Base-by-base conservation (phyloP, 768 basidiomycete species). In the Cystoderma amianthinum region DNA sequence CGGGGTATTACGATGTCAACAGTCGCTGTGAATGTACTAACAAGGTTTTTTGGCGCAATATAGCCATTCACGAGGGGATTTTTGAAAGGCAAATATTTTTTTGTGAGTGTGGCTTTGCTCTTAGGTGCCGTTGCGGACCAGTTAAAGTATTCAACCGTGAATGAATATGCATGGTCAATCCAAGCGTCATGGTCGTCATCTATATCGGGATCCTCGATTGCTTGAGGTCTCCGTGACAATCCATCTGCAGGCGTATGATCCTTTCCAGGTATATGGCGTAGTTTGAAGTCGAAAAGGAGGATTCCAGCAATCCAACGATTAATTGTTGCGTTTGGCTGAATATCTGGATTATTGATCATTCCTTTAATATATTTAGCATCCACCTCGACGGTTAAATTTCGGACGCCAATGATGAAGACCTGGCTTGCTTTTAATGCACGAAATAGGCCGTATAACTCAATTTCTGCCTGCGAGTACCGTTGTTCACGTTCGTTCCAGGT, bases 381-480 rank as follows among this genome's bases (percentile, higher is more conserved):
- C n/a, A n/a, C 28, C 15, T 30, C 28, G 15, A 30, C 28, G 15
- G 15, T 15, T 9, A 30, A 15, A 15, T 30, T 30, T 30, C 15
- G 28, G 9, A 30, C 28, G 15, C 28, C 28, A 30, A 30, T 30
- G 15, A 30, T 9, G 15, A 9, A 30, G 28, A 30, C 15, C 10
- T 15, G 28, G 28, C 10, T 30, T 9, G 9, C 28, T 9, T 30
- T 9, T 30, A 45, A 23, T 5, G 44, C 44, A 3, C 44, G 38
- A 19, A 41, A 44, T 11, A 45, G 47, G 1, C 54, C 45, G 44
- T 52, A 56, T 0, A 57, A 39, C 6, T 55, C 48, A 1, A 54
- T 28, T 55, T 59, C 15, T 2, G 42, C 45, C 16, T 58, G 56
- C 1, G 50, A 50, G 11, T 48, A 48, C 30, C 43, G n/a, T n/a